These are phyloP conservation scores for Coniosporium tulheliwenetii DNA, from an alignment of 2,329 filamentous ascomycete genomes.

Conservation along the genomic window DNA sequence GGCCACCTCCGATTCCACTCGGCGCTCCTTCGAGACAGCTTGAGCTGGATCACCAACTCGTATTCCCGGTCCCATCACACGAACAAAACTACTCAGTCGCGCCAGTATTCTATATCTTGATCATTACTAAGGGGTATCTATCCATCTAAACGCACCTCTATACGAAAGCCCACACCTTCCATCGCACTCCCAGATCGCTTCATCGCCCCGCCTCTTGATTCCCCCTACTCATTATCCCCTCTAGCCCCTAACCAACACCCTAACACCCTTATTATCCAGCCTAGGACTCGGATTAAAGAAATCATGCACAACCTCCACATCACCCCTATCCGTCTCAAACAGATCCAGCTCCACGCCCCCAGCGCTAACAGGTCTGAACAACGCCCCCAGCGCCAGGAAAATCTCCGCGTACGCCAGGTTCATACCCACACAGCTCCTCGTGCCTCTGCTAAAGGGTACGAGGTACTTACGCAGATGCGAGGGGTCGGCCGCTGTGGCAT, in stretches of 20 bases:
- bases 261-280: background rate
- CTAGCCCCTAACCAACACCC: background rate
- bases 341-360: conserved; percentile 2
- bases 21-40: too few species aligned
- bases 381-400: conserved; percentile 3
- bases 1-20: too few species aligned
- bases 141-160: too few species aligned
- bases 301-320: conserved; percentile 5
- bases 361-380: conserved; percentile 2
- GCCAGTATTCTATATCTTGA: too few species aligned
- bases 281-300: conserved; percentile 3
- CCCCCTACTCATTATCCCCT: background rate
- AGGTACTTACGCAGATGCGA: conserved; percentile 2
- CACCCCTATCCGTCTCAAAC: conserved; percentile 2
- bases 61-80: too few species aligned
- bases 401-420: conserved; percentile 5
- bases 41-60: too few species aligned
- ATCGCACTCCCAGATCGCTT: too few species aligned
- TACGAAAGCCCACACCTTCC: too few species aligned
- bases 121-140: too few species aligned
- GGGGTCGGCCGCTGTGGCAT: background rate
- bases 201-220: too few species aligned
- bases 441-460: conserved; percentile 2
- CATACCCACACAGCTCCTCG: conserved; percentile 1
- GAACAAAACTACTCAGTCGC: too few species aligned